Evolutionary conservation across 148 eudicot species (phyloP), one percentile per base, ranked within the genome.

Genomic region (Agrostemma githago): DNA sequence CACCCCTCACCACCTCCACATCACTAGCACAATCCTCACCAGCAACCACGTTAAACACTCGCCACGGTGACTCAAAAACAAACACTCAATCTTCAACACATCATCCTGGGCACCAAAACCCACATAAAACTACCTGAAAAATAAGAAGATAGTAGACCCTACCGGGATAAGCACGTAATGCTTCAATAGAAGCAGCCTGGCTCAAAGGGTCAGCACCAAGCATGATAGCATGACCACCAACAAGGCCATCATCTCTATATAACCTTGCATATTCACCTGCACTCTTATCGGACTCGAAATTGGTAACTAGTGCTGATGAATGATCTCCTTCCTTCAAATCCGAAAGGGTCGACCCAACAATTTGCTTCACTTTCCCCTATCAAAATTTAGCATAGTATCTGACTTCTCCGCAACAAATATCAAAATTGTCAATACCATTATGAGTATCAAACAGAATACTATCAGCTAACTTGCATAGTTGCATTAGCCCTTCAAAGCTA

Each of bases 201-300:
- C 98, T 93, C 72, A 87, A 84, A 68, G 89, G 85, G 79, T 93
- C 92, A 79, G 90, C 93, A 73, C 96, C 96, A 73, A 93, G 87
- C 97, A 92, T 92, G 65, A 92, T 88, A 69, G 82, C 92, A 85
- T 90, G 97, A 66, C 98, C 98, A 82, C 96, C 96, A 56, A 78
- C 73, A 74, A 93, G 96, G 62, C 81, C 88, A 76, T 90, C 96
- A 76, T 93, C 93, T 74, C 81, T 85, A 74, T 93, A 93, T 69
- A 89, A 71, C 70, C 78, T 83, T 37, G 98, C 98, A 93, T 83
- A 90, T 57, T 90, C 90, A 53, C 86, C 89, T 10, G 98, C 91
- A 15, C 90, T 86, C 79, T 86, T 89, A 82, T 93, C 96, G 8
- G 96, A 93, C 82, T 86, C 98, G 58, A 88, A 93, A 78, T 93